Conservation (phyloP, 495 filamentous ascomycete species). For the Cetradonia linearis region DNA sequence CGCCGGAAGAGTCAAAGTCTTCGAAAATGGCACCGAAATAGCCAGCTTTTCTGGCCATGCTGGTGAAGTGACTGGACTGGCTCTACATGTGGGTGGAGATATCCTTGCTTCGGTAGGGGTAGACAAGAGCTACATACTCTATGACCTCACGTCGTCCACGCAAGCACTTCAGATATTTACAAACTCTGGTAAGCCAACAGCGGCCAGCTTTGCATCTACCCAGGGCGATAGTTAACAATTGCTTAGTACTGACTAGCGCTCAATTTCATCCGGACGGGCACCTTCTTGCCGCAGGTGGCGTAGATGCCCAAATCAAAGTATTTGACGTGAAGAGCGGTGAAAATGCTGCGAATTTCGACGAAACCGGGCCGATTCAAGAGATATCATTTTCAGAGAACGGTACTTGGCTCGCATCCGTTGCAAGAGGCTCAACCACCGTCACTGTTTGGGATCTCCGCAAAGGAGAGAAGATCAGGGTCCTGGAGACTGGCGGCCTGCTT, state of each 20-base stretch:
- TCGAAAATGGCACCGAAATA: slow-evolving; percentile 54
- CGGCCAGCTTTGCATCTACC: neutral
- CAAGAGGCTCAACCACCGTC: slow-evolving; percentile 60
- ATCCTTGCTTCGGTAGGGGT: slow-evolving; percentile 79
- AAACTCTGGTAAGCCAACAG: slow-evolving; percentile 57
- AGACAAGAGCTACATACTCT: slow-evolving; percentile 90
- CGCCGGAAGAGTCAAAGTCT: slow-evolving; percentile 69
- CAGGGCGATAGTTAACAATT: slow-evolving; percentile 29
- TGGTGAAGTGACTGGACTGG: slow-evolving; percentile 64
- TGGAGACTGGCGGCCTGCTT: slow-evolving; percentile 71
- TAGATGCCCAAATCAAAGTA: slow-evolving; percentile 67
- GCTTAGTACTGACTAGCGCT: slow-evolving; percentile 60
- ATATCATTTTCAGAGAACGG: slow-evolving; percentile 93
- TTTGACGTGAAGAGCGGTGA: slow-evolving; percentile 70
- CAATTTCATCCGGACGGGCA: slow-evolving; percentile 94
- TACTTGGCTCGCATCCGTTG: slow-evolving; percentile 79
- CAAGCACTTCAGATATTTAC: slow-evolving; percentile 68
- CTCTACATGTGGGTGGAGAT: slow-evolving; percentile 73
- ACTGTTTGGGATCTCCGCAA: slow-evolving; percentile 88
- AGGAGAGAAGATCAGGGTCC: slow-evolving; percentile 60
- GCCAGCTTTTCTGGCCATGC: slow-evolving; percentile 66
- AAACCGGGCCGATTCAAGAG: slow-evolving; percentile 56
- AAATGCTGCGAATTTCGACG: slow-evolving; percentile 58
- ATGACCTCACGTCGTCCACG: slow-evolving; percentile 60
- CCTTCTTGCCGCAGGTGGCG: slow-evolving; percentile 73